Base-by-base conservation (phyloP, 176 grass and related monocot genomes). In the Zea luxurians region DNA sequence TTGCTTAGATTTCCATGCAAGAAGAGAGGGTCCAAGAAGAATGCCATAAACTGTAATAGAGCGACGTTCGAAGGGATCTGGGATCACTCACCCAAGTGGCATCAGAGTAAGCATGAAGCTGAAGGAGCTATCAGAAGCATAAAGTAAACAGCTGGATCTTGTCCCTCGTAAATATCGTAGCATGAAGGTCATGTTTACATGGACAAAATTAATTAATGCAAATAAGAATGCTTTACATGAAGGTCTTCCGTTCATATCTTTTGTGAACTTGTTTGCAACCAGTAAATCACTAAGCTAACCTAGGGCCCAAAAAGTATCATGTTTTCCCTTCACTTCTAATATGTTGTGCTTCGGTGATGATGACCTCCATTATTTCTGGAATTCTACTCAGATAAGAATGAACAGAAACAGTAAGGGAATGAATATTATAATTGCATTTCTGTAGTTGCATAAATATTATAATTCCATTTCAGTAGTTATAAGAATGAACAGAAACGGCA, bases 181-280 rank as follows among this genome's bases (percentile, higher is more conserved):
- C 17, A 46, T 74, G 48, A 58, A 74, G 75, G 47, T 27, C 46
- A 54, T 54, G 46, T 59, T 68, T 34, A 62, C 9, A 54, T 16
- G 36, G 43, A 65, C 8, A 53, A 44, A 6, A 46, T 2, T 62
- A 71, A 74, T 74, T 58, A 36, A 64, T 37, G 17, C 45, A 53
- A 41, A 34, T 0, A 61, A 48, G 40, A 1, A 27, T 61, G 10
- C 21, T 61, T 60, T 20, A 42, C n/a, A 71, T 71, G 47, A 13
- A 75, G 37, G 5, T 17, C 38, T 60, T 75, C 53, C 38, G 27
- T 75, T 17, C 7, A 5, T 41, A 60, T 12, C 59, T 59, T 45
- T 10, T 20, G 35, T 61, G 15, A 40, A 49, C 49, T 50, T 34
- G 46, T 77, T 62, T 74, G 71, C 36, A 42, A 42, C n/a, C 15